A percentile compares a stretch with the other conserved stretches of the same genome.
Conservation (phyloP, 2,329 filamentous ascomycete genomes). For the Trichoderma sp. region DNA sequence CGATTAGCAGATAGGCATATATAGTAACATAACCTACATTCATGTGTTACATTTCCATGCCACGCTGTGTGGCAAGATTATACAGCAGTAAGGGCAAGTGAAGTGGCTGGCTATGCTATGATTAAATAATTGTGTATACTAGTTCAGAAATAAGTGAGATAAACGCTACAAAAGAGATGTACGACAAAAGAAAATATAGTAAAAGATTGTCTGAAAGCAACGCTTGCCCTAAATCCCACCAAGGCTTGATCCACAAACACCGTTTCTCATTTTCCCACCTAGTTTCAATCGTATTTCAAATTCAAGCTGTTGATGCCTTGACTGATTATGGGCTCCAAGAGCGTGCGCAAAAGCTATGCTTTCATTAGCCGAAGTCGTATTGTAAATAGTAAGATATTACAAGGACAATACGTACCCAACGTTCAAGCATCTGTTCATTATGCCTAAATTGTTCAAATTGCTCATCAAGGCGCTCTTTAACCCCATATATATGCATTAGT, state of each 20-base stretch:
- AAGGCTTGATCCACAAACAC: background rate
- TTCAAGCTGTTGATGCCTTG: background rate
- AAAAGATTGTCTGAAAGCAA: background rate
- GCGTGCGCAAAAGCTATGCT: conserved; percentile 6
- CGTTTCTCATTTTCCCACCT: background rate
- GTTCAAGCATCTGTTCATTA: conserved; percentile 18
- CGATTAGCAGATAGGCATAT: too few relatives aligned
- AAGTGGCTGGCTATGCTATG: background rate
- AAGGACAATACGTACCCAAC: conserved; percentile 16
- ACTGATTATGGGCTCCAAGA: background rate
- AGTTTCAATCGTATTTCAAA: background rate
- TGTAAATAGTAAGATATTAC: too few relatives aligned
- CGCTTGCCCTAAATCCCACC: background rate
- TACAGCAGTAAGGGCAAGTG: too few relatives aligned
- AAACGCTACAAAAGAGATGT: background rate
- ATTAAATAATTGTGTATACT: background rate
- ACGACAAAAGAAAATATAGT: background rate
- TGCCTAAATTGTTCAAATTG: conserved; percentile 6
- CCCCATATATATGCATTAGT: background rate
- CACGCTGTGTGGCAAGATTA: too few relatives aligned
- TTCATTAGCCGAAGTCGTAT: background rate
- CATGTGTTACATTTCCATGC: too few relatives aligned
- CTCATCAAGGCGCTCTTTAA: conserved; percentile 14
- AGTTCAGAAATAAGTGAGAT: background rate
- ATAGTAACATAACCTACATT: too few relatives aligned